Conservation (phyloP, 2,329 filamentous ascomycete species). For the Aspergillaceae sp. region DNA sequence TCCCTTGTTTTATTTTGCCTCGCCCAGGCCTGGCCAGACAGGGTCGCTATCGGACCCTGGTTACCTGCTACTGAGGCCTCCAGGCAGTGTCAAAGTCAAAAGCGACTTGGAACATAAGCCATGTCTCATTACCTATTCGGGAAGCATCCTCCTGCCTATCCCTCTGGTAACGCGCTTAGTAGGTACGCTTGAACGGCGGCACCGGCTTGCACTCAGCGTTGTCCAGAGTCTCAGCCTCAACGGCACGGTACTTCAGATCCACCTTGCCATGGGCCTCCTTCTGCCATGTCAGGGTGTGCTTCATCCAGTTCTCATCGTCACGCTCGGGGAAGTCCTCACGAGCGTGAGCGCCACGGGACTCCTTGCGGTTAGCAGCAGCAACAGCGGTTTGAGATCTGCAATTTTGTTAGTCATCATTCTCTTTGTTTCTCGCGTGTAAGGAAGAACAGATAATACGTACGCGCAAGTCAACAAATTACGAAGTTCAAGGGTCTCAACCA, state of each 20-base stretch:
- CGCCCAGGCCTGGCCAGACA: not conserved
- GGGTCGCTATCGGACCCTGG: not conserved
- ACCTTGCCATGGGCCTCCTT: constrained; percentile 82
- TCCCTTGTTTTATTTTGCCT: constrained; percentile 8
- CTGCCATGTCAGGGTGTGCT: constrained; percentile 96
- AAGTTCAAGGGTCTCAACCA: constrained; percentile 92
- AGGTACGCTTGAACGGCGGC: constrained; percentile 76
- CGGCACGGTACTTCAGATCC: constrained; percentile 76
- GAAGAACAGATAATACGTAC: constrained; percentile 46
- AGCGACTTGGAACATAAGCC: not conserved
- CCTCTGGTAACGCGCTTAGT: constrained; percentile 28
- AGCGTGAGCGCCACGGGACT: constrained; percentile 93
- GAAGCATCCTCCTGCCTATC: not conserved
- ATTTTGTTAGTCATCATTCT: constrained; percentile 6
- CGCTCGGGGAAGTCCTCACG: constrained; percentile 94
- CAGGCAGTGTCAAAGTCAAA: not conserved
- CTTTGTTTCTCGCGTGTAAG: constrained; percentile 3
- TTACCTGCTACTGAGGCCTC: too few relatives aligned
- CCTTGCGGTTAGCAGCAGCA: constrained; percentile 86
- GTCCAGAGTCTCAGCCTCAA: constrained; percentile 76
- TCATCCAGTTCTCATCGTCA: constrained; percentile 97
- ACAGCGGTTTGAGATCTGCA: constrained; percentile 77
- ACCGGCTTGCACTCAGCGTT: constrained; percentile 94
- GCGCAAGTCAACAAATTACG: constrained; percentile 94
- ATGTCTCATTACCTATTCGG: not conserved